These are phyloP conservation scores for Neostapfia colusana DNA, from an alignment of 176 grass and related monocot species.

Conservation along the genomic window DNA sequence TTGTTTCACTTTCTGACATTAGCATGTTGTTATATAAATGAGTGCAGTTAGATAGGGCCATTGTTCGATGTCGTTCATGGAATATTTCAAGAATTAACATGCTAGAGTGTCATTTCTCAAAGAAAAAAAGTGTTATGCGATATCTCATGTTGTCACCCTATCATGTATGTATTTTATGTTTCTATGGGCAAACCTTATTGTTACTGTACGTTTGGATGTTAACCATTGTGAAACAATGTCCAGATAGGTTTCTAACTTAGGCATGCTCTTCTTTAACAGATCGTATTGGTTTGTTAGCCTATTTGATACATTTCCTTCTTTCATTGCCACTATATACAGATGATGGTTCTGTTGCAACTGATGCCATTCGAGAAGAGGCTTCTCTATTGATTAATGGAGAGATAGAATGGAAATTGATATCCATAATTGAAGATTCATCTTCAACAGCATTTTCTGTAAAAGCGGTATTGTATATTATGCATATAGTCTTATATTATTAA, in stretches of 20 bases:
- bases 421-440: conserved; percentile 68
- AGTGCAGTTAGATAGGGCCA: background rate
- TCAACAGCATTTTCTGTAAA: conserved; percentile 56
- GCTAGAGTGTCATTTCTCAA: background rate
- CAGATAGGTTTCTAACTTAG: conserved; percentile 1
- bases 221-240: background rate
- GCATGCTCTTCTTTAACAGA: conserved; percentile 10
- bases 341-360: conserved; percentile 44
- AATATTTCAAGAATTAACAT: background rate
- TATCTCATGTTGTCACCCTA: background rate
- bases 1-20: background rate
- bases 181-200: background rate
- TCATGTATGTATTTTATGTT: conserved; percentile 10
- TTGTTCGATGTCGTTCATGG: background rate
- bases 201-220: background rate
- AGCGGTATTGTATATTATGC: conserved; percentile 53
- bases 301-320: background rate
- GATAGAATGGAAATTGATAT: conserved; percentile 64
- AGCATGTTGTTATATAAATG: background rate
- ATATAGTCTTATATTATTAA: conserved; percentile 1
- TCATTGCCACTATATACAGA: conserved; percentile 33
- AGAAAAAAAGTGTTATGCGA: background rate
- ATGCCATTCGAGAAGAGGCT: conserved; percentile 53
- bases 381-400: conserved; percentile 58
- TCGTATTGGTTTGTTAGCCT: background rate